These are phyloP conservation scores for Torulaspora maleeae DNA, from an alignment of 805 yeast species.

Conservation along the genomic window DNA sequence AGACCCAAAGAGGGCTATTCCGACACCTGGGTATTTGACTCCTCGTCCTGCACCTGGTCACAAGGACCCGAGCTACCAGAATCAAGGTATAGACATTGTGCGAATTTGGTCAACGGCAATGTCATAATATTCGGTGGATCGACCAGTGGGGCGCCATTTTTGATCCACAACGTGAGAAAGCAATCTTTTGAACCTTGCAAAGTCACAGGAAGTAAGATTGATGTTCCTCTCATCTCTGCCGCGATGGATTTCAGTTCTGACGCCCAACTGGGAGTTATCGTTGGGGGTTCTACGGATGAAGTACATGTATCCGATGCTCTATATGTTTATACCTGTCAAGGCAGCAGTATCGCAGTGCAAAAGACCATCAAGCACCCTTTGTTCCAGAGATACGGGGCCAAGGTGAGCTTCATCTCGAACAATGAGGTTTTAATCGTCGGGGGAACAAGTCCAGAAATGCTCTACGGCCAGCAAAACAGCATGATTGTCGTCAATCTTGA, in stretches of 20 bases:
- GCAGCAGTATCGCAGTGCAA: constrained; percentile 11
- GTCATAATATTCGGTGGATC: constrained; percentile 53
- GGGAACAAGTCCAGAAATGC: constrained; percentile 45
- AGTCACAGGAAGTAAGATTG: not conserved
- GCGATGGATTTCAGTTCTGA: constrained; percentile 17
- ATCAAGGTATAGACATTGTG: constrained; percentile 50
- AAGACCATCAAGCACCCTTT: constrained; percentile 27
- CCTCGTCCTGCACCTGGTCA: constrained; percentile 38
- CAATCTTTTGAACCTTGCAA: constrained; percentile 17
- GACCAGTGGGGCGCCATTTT: constrained; percentile 19
- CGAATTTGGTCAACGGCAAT: constrained; percentile 31
- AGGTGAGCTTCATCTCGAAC: constrained; percentile 31
- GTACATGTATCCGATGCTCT: constrained; percentile 31
- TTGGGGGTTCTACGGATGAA: constrained; percentile 28
- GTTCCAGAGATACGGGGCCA: constrained; percentile 49
- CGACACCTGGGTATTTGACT: constrained; percentile 42
- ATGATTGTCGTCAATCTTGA: constrained; percentile 37
- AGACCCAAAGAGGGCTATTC: constrained; percentile 48
- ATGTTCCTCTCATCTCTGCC: constrained; percentile 20
- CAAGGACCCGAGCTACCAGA: constrained; percentile 38
- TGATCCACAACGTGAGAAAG: constrained; percentile 16
- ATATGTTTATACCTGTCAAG: constrained; percentile 29
- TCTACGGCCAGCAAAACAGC: constrained; percentile 36
- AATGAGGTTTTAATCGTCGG: constrained; percentile 48
- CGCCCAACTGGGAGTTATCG: constrained; percentile 16